phyloP scores from a whole-genome alignment of 768 basidiomycete genomes.

The Paxillus ammoniavirescens region DNA sequence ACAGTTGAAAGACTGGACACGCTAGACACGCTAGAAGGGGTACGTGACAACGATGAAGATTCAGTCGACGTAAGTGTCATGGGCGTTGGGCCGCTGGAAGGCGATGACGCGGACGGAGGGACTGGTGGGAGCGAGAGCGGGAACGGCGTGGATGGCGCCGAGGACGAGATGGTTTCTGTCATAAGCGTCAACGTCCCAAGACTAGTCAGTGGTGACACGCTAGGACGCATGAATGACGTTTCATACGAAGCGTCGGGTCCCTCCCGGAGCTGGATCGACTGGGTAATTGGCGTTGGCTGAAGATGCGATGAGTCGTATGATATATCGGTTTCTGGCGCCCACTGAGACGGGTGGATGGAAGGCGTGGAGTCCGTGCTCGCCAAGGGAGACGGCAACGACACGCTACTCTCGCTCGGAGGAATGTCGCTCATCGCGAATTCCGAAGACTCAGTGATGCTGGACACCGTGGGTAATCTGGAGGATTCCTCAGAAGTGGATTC shows the following conservation, averaged over 20 bases:
- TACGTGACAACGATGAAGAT: slow-evolving; percentile 35
- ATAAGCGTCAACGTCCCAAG: slow-evolving; percentile 33
- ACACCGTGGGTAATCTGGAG: slow-evolving; percentile 37
- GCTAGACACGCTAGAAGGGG: slow-evolving; percentile 38
- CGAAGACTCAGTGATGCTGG: slow-evolving; percentile 44
- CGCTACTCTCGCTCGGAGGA: slow-evolving; percentile 27
- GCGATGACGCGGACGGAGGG: slow-evolving; percentile 24
- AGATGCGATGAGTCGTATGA: slow-evolving; percentile 81
- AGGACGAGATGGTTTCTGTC: slow-evolving; percentile 32
- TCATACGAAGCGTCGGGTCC: slow-evolving; percentile 65
- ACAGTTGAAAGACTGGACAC: slow-evolving; percentile 45
- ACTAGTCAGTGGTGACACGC: slow-evolving; percentile 37
- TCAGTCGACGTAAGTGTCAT: slow-evolving; percentile 29
- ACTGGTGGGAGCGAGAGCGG: slow-evolving; percentile 2
- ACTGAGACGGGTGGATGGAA: slow-evolving; percentile 44
- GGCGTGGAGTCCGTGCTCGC: slow-evolving; percentile 36
- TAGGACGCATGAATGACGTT: slow-evolving; percentile 71
- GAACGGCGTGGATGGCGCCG: slow-evolving; percentile 11
- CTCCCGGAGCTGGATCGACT: slow-evolving; percentile 52
- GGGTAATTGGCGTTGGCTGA: slow-evolving; percentile 64
- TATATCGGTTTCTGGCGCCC: slow-evolving; percentile 62
- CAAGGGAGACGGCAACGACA: slow-evolving; percentile 35
- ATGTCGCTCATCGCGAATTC: slow-evolving; percentile 26
- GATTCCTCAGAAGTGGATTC: slow-evolving; percentile 32
- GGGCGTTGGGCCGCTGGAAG: slow-evolving; percentile 32